phyloP scores from a whole-genome alignment of 164 flowering plant genomes.

The Macadamia tetraphylla region DNA sequence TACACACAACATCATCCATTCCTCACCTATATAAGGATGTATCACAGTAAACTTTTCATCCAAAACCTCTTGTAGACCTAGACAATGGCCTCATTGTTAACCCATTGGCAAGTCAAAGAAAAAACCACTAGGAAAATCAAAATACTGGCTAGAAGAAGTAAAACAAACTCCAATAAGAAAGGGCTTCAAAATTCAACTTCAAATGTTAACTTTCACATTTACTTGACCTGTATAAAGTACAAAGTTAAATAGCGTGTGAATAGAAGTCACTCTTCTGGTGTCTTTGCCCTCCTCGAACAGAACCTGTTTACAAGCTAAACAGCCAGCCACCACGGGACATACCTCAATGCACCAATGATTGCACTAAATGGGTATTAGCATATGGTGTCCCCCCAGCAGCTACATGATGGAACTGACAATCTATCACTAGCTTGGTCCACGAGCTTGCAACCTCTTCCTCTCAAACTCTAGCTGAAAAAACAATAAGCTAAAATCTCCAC shows the following conservation, averaged over 20 bases:
- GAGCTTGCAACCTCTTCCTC: constrained; percentile 65
- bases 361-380: neutral
- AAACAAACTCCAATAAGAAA: neutral
- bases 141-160: too few relatives aligned
- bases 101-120: too few relatives aligned
- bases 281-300: neutral
- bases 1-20: too few relatives aligned
- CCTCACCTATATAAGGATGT: too few relatives aligned
- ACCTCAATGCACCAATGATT: constrained; percentile 9
- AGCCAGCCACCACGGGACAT: neutral
- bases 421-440: constrained; percentile 36
- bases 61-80: too few relatives aligned
- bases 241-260: neutral
- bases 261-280: neutral
- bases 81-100: too few relatives aligned
- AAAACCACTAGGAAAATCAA: too few relatives aligned
- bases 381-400: neutral
- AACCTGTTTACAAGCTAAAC: neutral
- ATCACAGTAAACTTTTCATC: too few relatives aligned
- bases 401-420: neutral
- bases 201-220: neutral
- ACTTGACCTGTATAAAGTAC: neutral
- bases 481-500: neutral
- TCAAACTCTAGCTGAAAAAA: constrained; percentile 61
- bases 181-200: neutral